Evolutionary conservation across 306 rosid genomes (phyloP).

Genomic region (Styphnolobium japonicum): DNA sequence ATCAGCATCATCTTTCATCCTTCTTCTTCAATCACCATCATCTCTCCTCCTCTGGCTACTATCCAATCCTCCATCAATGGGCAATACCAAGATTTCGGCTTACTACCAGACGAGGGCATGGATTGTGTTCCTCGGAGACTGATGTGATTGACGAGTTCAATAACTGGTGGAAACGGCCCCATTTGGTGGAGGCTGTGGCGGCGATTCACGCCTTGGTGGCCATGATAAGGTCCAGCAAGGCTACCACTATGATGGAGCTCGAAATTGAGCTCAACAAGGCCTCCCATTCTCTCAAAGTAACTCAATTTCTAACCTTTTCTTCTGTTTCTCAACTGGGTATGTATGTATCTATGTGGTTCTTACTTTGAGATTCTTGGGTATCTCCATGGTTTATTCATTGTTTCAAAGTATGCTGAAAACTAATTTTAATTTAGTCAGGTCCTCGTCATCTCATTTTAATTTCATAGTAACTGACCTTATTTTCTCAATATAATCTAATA

Average conservation of each 20-base stretch:
- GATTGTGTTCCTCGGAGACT: too few species aligned
- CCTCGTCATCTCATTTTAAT: neutral
- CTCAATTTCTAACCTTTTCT: neutral
- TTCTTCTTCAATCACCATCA: too few species aligned
- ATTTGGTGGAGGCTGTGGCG: constrained; percentile 96
- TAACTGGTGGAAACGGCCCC: constrained; percentile 86
- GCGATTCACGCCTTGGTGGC: constrained; percentile 94
- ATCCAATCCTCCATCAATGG: too few species aligned
- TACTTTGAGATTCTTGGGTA: neutral
- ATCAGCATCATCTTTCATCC: too few species aligned
- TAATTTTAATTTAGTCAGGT: too few species aligned
- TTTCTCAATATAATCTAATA: neutral
- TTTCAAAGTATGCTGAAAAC: neutral
- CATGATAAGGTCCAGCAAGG: constrained; percentile 69
- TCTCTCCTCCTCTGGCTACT: too few species aligned
- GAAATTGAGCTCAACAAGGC: constrained; percentile 91
- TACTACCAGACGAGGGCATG: constrained; percentile 75
- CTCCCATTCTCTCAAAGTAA: constrained; percentile 85
- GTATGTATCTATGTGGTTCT: too few species aligned
- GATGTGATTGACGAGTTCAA: constrained; percentile 85
- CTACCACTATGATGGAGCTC: constrained; percentile 93
- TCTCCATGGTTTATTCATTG: neutral
- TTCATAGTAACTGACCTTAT: neutral
- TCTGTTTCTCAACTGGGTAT: neutral
- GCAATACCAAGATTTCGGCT: constrained; percentile 56